Evolutionary conservation across 164 flowering plant species (phyloP).

Genomic region (Stephania cephalantha): DNA sequence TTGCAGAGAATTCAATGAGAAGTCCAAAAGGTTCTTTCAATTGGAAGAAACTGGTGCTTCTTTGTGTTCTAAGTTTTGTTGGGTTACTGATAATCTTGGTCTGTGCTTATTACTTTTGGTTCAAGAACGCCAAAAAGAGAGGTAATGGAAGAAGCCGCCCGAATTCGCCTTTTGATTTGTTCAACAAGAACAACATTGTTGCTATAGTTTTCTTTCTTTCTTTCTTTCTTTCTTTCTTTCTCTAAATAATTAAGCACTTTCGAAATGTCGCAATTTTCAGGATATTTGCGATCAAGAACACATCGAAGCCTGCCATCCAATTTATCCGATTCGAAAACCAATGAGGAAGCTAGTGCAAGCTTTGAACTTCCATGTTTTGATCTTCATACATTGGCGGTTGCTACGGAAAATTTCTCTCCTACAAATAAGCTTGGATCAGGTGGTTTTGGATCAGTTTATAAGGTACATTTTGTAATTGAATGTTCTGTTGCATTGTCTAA

Average conservation of each 20-base stretch:
- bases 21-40: not conserved
- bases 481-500: not conserved
- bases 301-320: not conserved
- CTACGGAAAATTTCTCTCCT: constrained; percentile 19
- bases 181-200: not conserved
- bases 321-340: not conserved
- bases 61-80: not conserved
- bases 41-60: not conserved
- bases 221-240: not conserved
- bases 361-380: not conserved
- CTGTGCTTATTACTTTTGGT: not conserved
- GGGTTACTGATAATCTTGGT: not conserved
- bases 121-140: not conserved
- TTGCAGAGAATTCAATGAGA: not conserved
- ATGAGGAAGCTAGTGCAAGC: not conserved
- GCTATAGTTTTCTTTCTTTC: not conserved
- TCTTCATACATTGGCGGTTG: constrained; percentile 4
- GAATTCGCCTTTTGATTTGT: not conserved
- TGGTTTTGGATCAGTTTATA: constrained; percentile 31
- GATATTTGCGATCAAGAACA: not conserved
- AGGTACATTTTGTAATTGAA: constrained; percentile 6
- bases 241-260: not conserved
- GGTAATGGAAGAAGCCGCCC: not conserved
- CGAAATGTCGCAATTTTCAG: not conserved
- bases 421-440: constrained; percentile 27